These are phyloP conservation scores for Ceratocystis colombiana DNA, from an alignment of 2,329 filamentous ascomycete species.

Conservation along the genomic window DNA sequence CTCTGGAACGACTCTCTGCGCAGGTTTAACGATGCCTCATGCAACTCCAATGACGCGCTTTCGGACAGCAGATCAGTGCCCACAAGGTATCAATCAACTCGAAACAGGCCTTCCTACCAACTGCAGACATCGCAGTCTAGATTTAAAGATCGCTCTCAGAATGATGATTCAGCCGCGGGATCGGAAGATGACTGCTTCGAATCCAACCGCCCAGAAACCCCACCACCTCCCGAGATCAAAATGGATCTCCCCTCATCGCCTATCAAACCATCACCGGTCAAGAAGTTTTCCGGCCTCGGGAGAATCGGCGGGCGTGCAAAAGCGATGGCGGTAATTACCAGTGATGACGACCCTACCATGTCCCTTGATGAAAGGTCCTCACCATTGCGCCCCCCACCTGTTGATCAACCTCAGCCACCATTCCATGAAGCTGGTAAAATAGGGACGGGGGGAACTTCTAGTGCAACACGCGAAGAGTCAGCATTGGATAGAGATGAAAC, in stretches of 20 bases:
- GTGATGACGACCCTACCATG: constrained; percentile 16
- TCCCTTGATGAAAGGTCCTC: constrained; percentile 18
- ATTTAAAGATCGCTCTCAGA: neutral
- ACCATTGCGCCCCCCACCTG: neutral
- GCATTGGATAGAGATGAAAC: constrained; percentile 14
- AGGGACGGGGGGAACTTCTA: neutral
- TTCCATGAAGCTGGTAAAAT: neutral
- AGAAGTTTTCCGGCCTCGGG: constrained; percentile 10
- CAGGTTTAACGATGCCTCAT: neutral
- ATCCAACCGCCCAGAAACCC: constrained; percentile 1
- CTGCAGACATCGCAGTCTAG: neutral
- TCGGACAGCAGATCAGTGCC: neutral
- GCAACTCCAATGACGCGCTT: neutral
- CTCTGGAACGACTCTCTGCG: neutral
- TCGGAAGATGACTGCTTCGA: constrained; percentile 23
- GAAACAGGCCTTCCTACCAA: neutral
- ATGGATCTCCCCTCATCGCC: neutral
- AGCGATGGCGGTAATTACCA: neutral
- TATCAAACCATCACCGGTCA: neutral
- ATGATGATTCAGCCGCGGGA: constrained; percentile 4
- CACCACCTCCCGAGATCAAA: neutral
- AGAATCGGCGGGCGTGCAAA: constrained; percentile 13
- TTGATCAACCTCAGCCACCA: neutral
- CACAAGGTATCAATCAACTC: neutral
- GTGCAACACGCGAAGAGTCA: neutral